Base-by-base conservation (phyloP, 306 rosid species). In the Vicia faba region DNA sequence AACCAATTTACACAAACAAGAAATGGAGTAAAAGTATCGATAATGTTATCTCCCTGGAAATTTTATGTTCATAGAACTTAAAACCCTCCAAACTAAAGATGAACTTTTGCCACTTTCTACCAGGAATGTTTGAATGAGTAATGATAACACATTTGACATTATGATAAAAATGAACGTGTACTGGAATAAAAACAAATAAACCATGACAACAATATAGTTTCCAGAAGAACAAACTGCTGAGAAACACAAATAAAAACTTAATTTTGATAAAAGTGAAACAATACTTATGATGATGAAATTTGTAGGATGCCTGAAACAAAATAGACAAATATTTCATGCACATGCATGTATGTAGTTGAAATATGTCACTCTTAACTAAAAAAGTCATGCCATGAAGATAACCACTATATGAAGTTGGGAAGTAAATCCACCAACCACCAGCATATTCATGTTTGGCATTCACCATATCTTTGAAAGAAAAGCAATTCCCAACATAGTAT, bases 1-100 rank as follows among this genome's bases (percentile, higher is more conserved):
- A 36, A 41, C 45, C 10, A 36, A 50, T 57, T 36, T 39, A 69
- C 65, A 61, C 39, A 66, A 58, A 66, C 50, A 60, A 51, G 29
- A 40, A 74, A 45, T 55, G 39, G 45, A 62, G 59, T 62, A n/a
- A 20, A 55, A 23, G 53, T 36, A 54, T 18, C 11, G 41, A 60
- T 19, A 40, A 5, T 19, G 35, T 23, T 9, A 5, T 63, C 26
- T 58, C 29, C 26, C 8, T n/a, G 29, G 50, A 55, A 64, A 56
- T 62, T 2, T 13, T 39, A 20, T 58, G 14, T 62, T 14, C 68
- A 56, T 23, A 48, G 64, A 77, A 70, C 26, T 29, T 29, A 11
- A 11, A 41, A 56, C 13, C 38, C 31, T 55, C 51, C 63, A 70
- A 25, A 55, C 15, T 25, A 15, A 54, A 69, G 16, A 41, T 69